Conservation (phyloP, 2,329 filamentous ascomycete species). For the Epichloe amarillans region DNA sequence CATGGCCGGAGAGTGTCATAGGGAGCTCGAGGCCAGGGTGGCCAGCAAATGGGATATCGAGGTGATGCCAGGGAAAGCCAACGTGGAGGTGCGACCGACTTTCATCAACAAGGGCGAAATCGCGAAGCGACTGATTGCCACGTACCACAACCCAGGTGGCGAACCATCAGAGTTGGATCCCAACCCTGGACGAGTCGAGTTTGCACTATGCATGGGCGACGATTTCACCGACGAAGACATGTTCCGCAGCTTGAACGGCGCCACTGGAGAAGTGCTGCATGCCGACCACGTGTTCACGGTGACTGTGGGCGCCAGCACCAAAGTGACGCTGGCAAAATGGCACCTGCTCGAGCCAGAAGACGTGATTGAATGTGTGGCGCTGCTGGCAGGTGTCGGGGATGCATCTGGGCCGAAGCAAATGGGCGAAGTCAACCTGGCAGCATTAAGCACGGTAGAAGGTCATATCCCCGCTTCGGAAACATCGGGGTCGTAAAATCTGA, state of each 20-base stretch:
- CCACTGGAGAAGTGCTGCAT: conserved; percentile 38
- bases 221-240: conserved; percentile 97
- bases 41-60: conserved; percentile 78
- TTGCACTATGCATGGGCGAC: conserved; percentile 83
- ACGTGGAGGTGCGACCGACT: conserved; percentile 88
- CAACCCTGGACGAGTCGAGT: conserved; percentile 50
- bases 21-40: conserved; percentile 65
- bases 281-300: conserved; percentile 69
- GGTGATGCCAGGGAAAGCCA: conserved; percentile 94
- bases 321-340: conserved; percentile 82
- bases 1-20: conserved; percentile 69
- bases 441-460: conserved; percentile 39
- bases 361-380: conserved; percentile 57
- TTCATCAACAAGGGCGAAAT: conserved; percentile 99
- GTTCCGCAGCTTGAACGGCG: conserved; percentile 67
- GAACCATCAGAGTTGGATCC: conserved; percentile 30
- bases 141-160: conserved; percentile 45
- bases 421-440: conserved; percentile 43
- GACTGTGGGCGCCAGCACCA: conserved; percentile 81
- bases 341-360: conserved; percentile 81
- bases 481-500: not conserved
- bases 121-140: conserved; percentile 64
- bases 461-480: conserved; percentile 24
- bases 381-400: conserved; percentile 37
- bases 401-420: conserved; percentile 24